Percentiles rank a stretch among this genome's conserved stretches.
Conservation (phyloP, 176 grass and related monocot species). For the Musa troglodytarum region DNA sequence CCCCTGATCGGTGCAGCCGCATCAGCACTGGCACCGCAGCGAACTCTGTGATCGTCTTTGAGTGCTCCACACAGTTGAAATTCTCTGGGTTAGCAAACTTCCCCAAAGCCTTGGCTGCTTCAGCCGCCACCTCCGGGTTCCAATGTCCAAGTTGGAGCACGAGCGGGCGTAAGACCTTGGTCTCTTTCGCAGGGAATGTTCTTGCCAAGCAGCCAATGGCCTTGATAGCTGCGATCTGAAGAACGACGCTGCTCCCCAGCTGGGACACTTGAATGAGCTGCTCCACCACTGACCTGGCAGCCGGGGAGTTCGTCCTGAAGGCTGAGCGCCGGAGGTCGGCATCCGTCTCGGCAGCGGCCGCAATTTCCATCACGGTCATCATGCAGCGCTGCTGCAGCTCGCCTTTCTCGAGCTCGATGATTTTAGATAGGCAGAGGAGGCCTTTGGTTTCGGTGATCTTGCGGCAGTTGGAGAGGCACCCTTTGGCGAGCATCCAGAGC, state of each 20-base stretch:
- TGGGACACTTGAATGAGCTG: slow-evolving; percentile 4
- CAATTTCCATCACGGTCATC: slow-evolving; percentile 17
- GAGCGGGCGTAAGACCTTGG: background rate
- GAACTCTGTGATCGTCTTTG: slow-evolving; percentile 8
- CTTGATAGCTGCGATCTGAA: slow-evolving; percentile 12
- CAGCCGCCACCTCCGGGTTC: slow-evolving; percentile 7
- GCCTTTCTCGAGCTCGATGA: slow-evolving; percentile 13
- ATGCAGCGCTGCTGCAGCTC: slow-evolving; percentile 24
- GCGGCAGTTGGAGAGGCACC: slow-evolving; percentile 9
- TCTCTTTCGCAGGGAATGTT: slow-evolving; percentile 3
- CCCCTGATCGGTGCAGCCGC: slow-evolving; percentile 5
- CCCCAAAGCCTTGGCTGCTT: background rate
- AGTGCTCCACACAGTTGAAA: slow-evolving; percentile 11
- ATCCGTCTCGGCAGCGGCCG: slow-evolving; percentile 3
- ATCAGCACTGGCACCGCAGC: slow-evolving; percentile 4
- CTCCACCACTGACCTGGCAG: slow-evolving; percentile 18
- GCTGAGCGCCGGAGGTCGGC: slow-evolving; percentile 22
- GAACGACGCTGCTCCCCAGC: background rate
- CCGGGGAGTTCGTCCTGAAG: slow-evolving; percentile 15
- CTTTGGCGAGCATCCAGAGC: slow-evolving; percentile 20
- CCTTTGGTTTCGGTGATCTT: slow-evolving; percentile 23
- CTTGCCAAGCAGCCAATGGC: slow-evolving; percentile 1
- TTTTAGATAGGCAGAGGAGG: slow-evolving; percentile 13
- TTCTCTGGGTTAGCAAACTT: slow-evolving; percentile 16
- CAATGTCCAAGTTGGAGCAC: slow-evolving; percentile 8